phyloP scores from a whole-genome alignment of 75 land plant species.

The Selaginella tamariscina region DNA sequence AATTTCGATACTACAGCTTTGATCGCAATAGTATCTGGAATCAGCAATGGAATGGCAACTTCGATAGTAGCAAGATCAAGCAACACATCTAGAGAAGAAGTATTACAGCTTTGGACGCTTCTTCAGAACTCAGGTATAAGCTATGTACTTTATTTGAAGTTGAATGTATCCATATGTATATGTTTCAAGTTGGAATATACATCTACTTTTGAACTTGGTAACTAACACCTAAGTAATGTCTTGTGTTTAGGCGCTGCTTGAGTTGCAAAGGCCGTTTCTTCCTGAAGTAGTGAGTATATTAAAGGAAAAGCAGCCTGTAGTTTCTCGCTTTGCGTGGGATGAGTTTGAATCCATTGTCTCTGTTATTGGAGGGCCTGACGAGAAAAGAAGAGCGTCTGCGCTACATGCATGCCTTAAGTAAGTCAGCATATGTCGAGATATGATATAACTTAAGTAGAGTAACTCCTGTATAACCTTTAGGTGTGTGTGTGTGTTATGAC shows the following conservation, averaged over 20 bases:
- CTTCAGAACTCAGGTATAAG: constrained; percentile 65
- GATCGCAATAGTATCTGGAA: constrained; percentile 78
- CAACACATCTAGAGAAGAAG: constrained; percentile 31
- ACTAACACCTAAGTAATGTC: background rate
- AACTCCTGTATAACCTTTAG: too few relatives aligned
- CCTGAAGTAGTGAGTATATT: constrained; percentile 27
- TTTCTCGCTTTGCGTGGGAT: constrained; percentile 43
- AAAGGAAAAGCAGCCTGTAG: constrained; percentile 42
- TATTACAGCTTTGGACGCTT: constrained; percentile 62
- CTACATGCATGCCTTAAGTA: constrained; percentile 45
- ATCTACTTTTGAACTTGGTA: background rate
- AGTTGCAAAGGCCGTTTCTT: constrained; percentile 51
- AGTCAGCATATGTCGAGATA: too few relatives aligned
- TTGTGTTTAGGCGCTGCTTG: constrained; percentile 44
- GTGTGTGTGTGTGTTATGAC: too few relatives aligned
- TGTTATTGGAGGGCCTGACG: constrained; percentile 68
- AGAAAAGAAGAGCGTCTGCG: constrained; percentile 51
- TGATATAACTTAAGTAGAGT: too few relatives aligned
- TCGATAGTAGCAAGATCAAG: constrained; percentile 30
- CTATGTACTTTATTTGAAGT: background rate
- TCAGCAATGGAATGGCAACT: constrained; percentile 67
- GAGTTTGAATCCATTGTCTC: constrained; percentile 67
- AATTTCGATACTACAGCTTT: constrained; percentile 95
- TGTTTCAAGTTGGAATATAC: too few relatives aligned
- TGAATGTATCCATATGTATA: too few relatives aligned